These are phyloP conservation scores for Cryphonectria naterciae DNA, from an alignment of 2,329 filamentous ascomycete species.

Conservation along the genomic window DNA sequence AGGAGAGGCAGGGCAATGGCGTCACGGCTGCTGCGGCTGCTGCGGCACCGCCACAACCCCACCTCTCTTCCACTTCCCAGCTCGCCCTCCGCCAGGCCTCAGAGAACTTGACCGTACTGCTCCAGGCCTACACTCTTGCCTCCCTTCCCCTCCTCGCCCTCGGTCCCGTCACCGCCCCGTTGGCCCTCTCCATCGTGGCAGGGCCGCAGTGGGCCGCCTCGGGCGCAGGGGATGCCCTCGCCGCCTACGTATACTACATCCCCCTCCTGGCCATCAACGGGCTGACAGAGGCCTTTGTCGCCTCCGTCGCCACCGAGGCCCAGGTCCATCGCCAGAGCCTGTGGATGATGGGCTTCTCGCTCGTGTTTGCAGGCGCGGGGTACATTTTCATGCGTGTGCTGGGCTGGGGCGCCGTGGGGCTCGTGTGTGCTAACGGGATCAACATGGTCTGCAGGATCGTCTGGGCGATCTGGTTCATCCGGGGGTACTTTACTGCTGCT, in stretches of 20 bases:
- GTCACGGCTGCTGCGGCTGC: conserved; percentile 33
- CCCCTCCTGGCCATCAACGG: conserved; percentile 92
- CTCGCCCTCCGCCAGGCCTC: conserved; percentile 45
- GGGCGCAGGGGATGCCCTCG: conserved; percentile 74
- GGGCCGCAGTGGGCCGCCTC: conserved; percentile 76
- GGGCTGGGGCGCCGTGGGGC: conserved; percentile 72
- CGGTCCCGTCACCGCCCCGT: conserved; percentile 75
- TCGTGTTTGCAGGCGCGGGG: conserved; percentile 73
- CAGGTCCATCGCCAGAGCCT: conserved; percentile 78
- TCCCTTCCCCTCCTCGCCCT: conserved; percentile 70
- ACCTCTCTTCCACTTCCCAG: background rate
- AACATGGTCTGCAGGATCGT: conserved; percentile 86
- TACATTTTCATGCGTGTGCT: conserved; percentile 74
- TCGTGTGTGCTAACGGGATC: conserved; percentile 85
- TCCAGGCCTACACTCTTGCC: conserved; percentile 76
- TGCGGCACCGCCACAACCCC: conserved; percentile 24
- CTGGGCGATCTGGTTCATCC: conserved; percentile 80
- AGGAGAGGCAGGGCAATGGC: conserved; percentile 24
- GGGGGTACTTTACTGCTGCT: conserved; percentile 57
- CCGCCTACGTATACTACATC: conserved; percentile 88
- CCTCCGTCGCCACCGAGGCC: conserved; percentile 76
- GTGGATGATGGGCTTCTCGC: conserved; percentile 85
- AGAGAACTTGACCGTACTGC: conserved; percentile 63
- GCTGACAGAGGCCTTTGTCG: conserved; percentile 88
- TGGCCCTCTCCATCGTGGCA: conserved; percentile 75